Evolutionary conservation across 768 basidiomycete genomes (phyloP), one percentile per base, ranked within the genome.

Genomic region (Coprinellus micaceus): DNA sequence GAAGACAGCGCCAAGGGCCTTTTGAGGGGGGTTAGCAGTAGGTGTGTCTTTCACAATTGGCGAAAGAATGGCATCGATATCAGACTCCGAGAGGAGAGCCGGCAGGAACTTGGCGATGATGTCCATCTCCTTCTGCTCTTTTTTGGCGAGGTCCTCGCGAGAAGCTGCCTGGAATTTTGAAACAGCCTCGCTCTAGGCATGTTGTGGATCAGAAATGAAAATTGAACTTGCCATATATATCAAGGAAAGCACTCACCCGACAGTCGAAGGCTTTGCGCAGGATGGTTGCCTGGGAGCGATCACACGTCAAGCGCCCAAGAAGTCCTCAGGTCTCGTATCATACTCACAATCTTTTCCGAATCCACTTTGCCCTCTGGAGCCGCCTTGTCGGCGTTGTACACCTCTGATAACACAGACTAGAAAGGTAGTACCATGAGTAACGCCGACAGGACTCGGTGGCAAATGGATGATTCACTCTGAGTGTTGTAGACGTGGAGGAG

Each of bases 391-490:
- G 82, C 77, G 9, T 80, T 76, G 60, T 89, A 82, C 2, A 90
- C 76, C 56, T 90, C 88, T 10, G 88, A 77, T 17, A 90, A 74
- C 29, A 88, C 77, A 24, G 85, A 84, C 88, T 89, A 58, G 5
- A 30, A 25, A 22, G 33, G 50, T n/a, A 57, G 41, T 47, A 5
- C 39, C 17, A n/a, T 47, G 30, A 19, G 25, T 45, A 50, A 30
- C 26, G 15, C 7, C 56, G 17, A 2, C 19, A 3, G 53, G n/a
- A 12, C 13, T 46, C 41, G 22, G 26, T 28, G 4, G 19, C 28
- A 47, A 30, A 28, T 26, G 13, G 36, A 28, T 9, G 10, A 57
- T 84, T 63, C 59, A 88, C 84, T 43, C 83, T 79, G 60, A 84
- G 68, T 24, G 81, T 80, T 41, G 76, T 85, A 19, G 87, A 82